These are phyloP conservation scores for Corymbia calophylla DNA, from an alignment of 441 rosid genomes.

Conservation along the genomic window DNA sequence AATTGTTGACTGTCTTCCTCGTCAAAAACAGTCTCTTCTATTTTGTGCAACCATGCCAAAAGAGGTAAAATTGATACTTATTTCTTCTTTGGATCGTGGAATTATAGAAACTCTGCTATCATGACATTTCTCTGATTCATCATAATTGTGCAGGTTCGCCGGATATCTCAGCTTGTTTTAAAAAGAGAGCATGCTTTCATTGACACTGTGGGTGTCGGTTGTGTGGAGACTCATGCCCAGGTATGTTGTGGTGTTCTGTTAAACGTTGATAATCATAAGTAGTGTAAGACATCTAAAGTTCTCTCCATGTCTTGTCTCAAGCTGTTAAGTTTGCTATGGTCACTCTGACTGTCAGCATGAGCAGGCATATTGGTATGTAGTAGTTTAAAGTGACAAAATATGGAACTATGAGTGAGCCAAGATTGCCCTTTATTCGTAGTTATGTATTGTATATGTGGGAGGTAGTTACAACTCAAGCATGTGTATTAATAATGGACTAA, in stretches of 20 bases:
- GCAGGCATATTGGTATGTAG: background rate
- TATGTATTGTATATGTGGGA: background rate
- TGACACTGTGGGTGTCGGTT: conserved; percentile 75
- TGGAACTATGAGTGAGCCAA: background rate
- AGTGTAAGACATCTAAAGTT: background rate
- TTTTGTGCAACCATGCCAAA: conserved; percentile 92
- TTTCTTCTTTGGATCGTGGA: background rate
- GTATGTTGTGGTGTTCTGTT: conserved; percentile 16
- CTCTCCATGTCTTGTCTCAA: background rate
- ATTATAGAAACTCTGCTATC: background rate
- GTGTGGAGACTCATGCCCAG: conserved; percentile 79
- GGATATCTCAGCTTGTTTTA: conserved; percentile 87
- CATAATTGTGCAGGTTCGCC: conserved; percentile 54
- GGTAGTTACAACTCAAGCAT: background rate
- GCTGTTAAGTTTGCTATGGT: background rate
- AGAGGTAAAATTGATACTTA: conserved; percentile 41
- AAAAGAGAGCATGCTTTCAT: conserved; percentile 75
- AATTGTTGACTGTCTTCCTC: conserved; percentile 82
- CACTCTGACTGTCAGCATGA: background rate
- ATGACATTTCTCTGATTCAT: background rate
- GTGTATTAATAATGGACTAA: background rate
- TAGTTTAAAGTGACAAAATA: background rate
- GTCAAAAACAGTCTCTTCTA: conserved; percentile 74
- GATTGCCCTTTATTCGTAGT: background rate
- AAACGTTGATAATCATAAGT: background rate